Evolutionary conservation across 805 yeast genomes (phyloP), one percentile per base, ranked within the genome.

Genomic region (Cyberlindnera samutprakarnensis): DNA sequence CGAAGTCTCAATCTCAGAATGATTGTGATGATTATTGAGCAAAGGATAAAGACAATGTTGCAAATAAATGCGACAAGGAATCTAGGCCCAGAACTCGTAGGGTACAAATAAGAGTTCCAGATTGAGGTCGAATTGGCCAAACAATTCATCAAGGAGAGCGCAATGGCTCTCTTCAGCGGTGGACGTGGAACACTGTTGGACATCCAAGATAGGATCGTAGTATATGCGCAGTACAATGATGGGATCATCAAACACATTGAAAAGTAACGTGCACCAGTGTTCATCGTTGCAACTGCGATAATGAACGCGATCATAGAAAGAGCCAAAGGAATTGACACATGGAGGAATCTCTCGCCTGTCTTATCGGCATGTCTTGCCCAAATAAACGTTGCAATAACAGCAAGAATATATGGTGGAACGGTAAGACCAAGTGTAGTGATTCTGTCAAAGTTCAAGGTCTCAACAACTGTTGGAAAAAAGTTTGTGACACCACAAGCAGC

Each of bases 241-340:
- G 77, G 74, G 33, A 74, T 66, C 73, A 74, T 67, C 35, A 72
- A 56, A 43, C 73, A 69, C 78, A 75, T 72, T 15, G 78, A 68
- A 40, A 72, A 68, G 43, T 72, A 73, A 34, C 79, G 55, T 3
- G 77, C 78, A 6, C 73, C 79, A 2, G 70, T 66, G 36, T 70
- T 68, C 32, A 67, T 52, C 0, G 76, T 65, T 3, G 75, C 53
- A 16, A 66, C 71, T 1, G 73, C 59, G 13, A 73, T 60, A 25
- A 68, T 62, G 41, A 69, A 72, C 2, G 75, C 61, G 3, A 59
- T 42, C 42, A 70, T 46, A 1, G 78, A 51, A 2, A 66, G 33
- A 4, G 56, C 14, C 34, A 69, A 45, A 6, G 77, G 75, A 5
- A 52, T 35, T 2, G 61, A 56, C 31, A 67, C 66, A 42, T 72